Conservation (phyloP, 73 alveolate genomes). For the Urostyla sp. region DNA sequence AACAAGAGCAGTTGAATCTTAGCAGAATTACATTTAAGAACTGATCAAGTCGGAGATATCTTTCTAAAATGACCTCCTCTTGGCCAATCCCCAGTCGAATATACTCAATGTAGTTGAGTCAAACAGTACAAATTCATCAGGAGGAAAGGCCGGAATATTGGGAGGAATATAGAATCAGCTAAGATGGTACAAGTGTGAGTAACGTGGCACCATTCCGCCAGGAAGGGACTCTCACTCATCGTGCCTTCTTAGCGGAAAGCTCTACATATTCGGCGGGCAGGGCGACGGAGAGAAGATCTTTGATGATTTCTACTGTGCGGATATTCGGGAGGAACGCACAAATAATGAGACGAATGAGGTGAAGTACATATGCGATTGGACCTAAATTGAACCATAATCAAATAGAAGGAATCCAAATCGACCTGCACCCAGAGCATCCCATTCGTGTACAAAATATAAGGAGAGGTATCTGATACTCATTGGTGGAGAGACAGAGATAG, state of each 20-base stretch:
- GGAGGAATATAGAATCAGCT: neutral
- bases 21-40: too few relatives aligned
- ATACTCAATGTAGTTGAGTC: too few relatives aligned
- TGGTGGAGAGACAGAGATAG: conserved; percentile 33
- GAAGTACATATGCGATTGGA: too few relatives aligned
- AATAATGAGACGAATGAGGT: too few relatives aligned
- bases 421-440: conserved; percentile 46
- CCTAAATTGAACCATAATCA: too few relatives aligned
- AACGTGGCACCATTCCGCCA: conserved; percentile 36
- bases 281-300: conserved; percentile 43
- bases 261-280: conserved; percentile 66
- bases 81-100: too few relatives aligned
- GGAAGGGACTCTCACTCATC: conserved; percentile 69
- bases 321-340: conserved; percentile 12
- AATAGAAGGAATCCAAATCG: neutral
- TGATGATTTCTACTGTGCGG: conserved; percentile 38
- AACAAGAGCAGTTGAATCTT: neutral
- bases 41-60: too few relatives aligned
- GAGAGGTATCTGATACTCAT: conserved; percentile 17
- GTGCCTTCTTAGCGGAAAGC: conserved; percentile 20
- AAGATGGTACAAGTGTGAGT: conserved; percentile 40
- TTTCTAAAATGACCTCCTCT: too few relatives aligned
- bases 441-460: conserved; percentile 46
- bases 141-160: too few relatives aligned
- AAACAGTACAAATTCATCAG: too few relatives aligned